Conservation (phyloP, 176 grass and related monocot species). For the Chloris gayana region DNA sequence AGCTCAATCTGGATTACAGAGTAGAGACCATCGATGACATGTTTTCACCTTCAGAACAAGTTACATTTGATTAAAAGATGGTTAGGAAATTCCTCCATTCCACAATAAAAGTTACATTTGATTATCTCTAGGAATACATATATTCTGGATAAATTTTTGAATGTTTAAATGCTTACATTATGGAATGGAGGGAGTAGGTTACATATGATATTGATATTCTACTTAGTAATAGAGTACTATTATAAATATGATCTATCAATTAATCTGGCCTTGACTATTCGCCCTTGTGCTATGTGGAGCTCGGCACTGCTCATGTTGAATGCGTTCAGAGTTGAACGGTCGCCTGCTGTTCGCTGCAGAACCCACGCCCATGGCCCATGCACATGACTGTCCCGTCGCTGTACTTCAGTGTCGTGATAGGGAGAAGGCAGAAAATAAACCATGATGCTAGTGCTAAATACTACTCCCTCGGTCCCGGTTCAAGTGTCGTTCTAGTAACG, state of each 20-base stretch:
- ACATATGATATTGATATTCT: background rate
- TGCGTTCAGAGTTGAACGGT: slow-evolving; percentile 18
- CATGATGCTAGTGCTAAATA: background rate
- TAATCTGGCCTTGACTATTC: background rate
- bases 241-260: background rate
- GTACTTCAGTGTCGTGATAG: background rate
- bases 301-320: background rate
- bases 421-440: background rate
- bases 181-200: background rate
- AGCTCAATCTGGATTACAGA: no score
- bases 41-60: background rate
- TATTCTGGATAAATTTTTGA: no score
- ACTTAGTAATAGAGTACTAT: background rate
- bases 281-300: background rate
- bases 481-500: no score
- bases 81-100: no score
- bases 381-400: background rate
- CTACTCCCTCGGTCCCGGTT: no score
- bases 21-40: background rate
- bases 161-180: no score
- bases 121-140: no score
- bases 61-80: no score
- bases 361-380: background rate
- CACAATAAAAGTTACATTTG: no score
- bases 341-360: background rate